Conservation (phyloP, 495 filamentous ascomycete species). For the Polyplosphaeria fusca region DNA sequence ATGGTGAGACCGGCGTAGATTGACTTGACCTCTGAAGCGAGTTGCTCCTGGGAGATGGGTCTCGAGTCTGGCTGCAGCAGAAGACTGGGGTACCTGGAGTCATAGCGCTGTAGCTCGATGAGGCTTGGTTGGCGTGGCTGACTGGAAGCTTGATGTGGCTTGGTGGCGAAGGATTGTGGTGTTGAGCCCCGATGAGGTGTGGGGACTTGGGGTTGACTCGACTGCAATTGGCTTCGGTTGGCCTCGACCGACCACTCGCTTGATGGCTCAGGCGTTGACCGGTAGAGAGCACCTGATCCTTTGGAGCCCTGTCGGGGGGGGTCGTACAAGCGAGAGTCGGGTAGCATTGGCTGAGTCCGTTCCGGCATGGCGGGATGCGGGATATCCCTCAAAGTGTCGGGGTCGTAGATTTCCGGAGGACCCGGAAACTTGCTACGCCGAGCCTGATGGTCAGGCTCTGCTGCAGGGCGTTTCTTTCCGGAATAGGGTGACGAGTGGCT, state of each 20-base stretch:
- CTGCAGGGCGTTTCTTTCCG: slow-evolving; percentile 30
- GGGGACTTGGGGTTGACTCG: slow-evolving; percentile 3
- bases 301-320: slow-evolving; percentile 13
- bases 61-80: slow-evolving; percentile 33
- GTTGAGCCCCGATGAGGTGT: slow-evolving; percentile 13
- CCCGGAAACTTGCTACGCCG: slow-evolving; percentile 22
- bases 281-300: slow-evolving; percentile 2
- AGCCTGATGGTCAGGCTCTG: slow-evolving; percentile 25
- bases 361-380: slow-evolving; percentile 11
- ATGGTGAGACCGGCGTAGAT: slow-evolving; percentile 76
- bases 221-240: slow-evolving; percentile 21
- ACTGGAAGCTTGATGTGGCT: not conserved
- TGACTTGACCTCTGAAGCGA: slow-evolving; percentile 48
- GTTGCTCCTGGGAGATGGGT: slow-evolving; percentile 33
- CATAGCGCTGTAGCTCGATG: slow-evolving; percentile 24
- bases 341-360: slow-evolving; percentile 3
- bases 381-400: slow-evolving; percentile 23
- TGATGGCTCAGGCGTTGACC: slow-evolving; percentile 21
- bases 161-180: slow-evolving; percentile 6
- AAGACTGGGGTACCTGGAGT: slow-evolving; percentile 27
- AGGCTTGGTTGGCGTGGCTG: slow-evolving; percentile 20
- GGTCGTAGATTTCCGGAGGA: slow-evolving; percentile 18
- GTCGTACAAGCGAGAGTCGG: slow-evolving; percentile 13
- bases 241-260: slow-evolving; percentile 32
- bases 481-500: slow-evolving; percentile 15